These are phyloP conservation scores for Guillardia theta DNA, from an alignment of 78 protist genomes.

Conservation along the genomic window DNA sequence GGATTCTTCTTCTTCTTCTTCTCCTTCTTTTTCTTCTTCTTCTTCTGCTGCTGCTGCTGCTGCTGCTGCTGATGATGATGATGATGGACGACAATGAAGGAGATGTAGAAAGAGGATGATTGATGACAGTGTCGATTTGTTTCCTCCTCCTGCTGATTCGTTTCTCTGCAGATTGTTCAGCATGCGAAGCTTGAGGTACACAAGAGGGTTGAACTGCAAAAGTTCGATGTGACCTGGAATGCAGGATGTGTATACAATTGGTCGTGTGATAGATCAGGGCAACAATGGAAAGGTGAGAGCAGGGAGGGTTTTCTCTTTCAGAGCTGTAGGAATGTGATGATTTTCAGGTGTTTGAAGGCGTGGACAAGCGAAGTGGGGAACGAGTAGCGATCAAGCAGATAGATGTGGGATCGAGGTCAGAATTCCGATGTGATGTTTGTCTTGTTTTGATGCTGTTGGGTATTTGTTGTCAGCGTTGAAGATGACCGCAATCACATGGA, in stretches of 20 bases:
- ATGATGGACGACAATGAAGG: no score
- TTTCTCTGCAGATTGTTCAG: no score
- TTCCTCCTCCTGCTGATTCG: no score
- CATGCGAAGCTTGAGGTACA: no score
- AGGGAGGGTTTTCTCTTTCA: not conserved
- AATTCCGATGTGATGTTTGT: not conserved
- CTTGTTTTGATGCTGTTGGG: not conserved
- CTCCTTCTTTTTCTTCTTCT: no score
- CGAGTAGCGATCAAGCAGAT: not conserved
- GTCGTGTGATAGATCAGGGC: not conserved
- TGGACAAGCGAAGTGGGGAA: not conserved
- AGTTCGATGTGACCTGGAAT: no score
- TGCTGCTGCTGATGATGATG: no score
- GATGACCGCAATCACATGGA: not conserved
- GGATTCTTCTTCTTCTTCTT: no score
- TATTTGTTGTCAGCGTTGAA: not conserved
- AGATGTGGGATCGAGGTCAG: not conserved
- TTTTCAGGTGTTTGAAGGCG: not conserved
- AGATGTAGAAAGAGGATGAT: no score
- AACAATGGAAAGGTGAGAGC: not conserved
- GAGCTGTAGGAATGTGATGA: not conserved
- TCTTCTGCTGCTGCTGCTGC: no score
- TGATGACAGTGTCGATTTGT: no score
- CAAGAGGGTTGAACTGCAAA: no score
- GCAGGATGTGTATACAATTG: not conserved